Evolutionary conservation across 2,329 filamentous ascomycete genomes (phyloP).

Genomic region (Aspergillus sp.): DNA sequence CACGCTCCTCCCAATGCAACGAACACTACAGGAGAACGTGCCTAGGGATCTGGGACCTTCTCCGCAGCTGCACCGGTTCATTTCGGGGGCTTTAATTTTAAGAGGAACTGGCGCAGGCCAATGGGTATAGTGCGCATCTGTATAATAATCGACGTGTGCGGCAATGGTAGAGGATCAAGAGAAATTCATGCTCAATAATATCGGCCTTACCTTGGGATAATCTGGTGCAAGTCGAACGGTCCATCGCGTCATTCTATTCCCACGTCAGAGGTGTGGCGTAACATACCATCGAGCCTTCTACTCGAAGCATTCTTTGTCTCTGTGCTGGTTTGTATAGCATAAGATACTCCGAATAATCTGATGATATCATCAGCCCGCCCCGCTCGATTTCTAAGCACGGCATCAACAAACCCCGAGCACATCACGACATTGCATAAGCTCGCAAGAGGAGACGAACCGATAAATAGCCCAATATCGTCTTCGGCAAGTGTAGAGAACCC

Average conservation of each 20-base stretch:
- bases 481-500: background rate
- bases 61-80: background rate
- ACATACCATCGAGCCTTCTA: too few species aligned
- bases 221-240: too few species aligned
- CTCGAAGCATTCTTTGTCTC: too few species aligned
- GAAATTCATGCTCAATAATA: too few species aligned
- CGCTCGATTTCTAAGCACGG: conserved; percentile 18
- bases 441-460: background rate
- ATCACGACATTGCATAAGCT: conserved; percentile 14
- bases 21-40: conserved; percentile 2
- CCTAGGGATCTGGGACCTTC: conserved; percentile 10
- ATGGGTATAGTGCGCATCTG: conserved; percentile 11
- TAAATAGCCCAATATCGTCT: background rate
- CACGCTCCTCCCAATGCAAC: background rate
- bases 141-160: conserved; percentile 4
- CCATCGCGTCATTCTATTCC: too few species aligned
- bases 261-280: too few species aligned
- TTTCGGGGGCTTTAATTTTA: conserved; percentile 9
- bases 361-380: background rate
- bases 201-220: too few species aligned
- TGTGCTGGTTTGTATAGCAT: too few species aligned
- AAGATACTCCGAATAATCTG: background rate
- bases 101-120: conserved; percentile 8
- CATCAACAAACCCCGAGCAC: conserved; percentile 9
- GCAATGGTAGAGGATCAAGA: conserved; percentile 3